These are phyloP conservation scores for Sporothrix globosa DNA, from an alignment of 2,329 filamentous ascomycete species.

Conservation along the genomic window DNA sequence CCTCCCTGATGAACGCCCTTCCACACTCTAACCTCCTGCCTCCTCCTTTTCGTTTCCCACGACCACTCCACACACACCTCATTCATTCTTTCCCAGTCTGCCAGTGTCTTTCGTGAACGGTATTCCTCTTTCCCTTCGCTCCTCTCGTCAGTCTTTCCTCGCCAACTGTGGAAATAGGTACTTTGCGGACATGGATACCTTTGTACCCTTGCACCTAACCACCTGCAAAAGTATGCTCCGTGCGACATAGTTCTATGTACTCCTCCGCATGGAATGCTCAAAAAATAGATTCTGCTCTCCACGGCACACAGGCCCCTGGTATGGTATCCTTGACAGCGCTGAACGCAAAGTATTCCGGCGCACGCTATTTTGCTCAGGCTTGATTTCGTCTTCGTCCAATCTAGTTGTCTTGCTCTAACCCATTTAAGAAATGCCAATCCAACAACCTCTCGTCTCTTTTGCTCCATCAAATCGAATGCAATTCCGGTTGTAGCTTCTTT, in stretches of 20 bases:
- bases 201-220: slow-evolving; percentile 3
- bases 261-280: background rate
- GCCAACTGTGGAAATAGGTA: background rate
- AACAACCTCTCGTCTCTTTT: slow-evolving; percentile 18
- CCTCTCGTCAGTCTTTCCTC: background rate
- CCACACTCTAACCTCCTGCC: slow-evolving; percentile 12
- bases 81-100: background rate
- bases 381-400: slow-evolving; percentile 22
- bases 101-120: background rate
- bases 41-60: slow-evolving; percentile 19
- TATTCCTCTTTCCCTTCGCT: background rate
- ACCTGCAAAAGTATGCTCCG: background rate
- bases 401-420: slow-evolving; percentile 37
- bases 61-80: slow-evolving; percentile 26
- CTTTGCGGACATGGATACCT: background rate
- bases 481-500: no score
- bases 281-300: slow-evolving; percentile 12
- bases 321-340: slow-evolving; percentile 21
- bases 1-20: slow-evolving; percentile 27
- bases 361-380: slow-evolving; percentile 18
- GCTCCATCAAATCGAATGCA: no score
- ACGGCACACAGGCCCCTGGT: background rate
- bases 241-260: no score
- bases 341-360: slow-evolving; percentile 16
- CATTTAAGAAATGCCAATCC: slow-evolving; percentile 37